Evolutionary conservation across 2,329 filamentous ascomycete species (phyloP), one percentile per base, ranked within the genome.

Genomic region (Verticillium zaregamsianum): DNA sequence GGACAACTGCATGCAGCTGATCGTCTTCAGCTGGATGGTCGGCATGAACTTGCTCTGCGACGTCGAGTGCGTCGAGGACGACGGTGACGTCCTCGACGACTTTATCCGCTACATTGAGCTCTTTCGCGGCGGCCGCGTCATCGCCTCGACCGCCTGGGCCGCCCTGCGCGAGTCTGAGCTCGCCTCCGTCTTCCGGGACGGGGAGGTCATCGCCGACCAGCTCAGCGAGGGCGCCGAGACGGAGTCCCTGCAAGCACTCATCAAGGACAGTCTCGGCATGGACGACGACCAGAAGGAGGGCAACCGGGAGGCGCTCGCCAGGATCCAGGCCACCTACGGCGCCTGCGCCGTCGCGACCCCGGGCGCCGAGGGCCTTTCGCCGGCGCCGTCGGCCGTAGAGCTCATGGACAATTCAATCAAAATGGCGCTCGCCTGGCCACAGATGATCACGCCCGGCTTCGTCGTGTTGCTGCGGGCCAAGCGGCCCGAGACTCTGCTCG

Each of bases 401-500:
- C 39, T n/a, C n/a, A 17, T 45, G 17, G 5, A 20, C 39, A 17
- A 23, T 17, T 5, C 39, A 7, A 9, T 45, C 60, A 59, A 2
- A 65, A 65, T 52, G 65, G 65, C 6, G 17, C 39, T 2, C 65
- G 72, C 11, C 73, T 75, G 59, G 74, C 73, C 55, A 67, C 68
- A 75, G 3, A 62, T 71, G 20, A 66, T 77, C 3, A 66, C 71
- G 3, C 63, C 66, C 3, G 72, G 71, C 17, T 79, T 73, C 57
- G 67, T 76, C 49, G 71, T 76, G 8, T 67, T 73, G 20, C 66
- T 79, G 33, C 68, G 70, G 17, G 71, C 72, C 32, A 67, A 72
- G n/a, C 70, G 71, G 0, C 76, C 77, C 0, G 77, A 78, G 57
- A 77, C 77, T 8, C 69, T 84, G 28, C 70, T 81, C 12, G 74